Evolutionary conservation across 306 rosid genomes (phyloP).

Genomic region (Prinsepia uniflora): DNA sequence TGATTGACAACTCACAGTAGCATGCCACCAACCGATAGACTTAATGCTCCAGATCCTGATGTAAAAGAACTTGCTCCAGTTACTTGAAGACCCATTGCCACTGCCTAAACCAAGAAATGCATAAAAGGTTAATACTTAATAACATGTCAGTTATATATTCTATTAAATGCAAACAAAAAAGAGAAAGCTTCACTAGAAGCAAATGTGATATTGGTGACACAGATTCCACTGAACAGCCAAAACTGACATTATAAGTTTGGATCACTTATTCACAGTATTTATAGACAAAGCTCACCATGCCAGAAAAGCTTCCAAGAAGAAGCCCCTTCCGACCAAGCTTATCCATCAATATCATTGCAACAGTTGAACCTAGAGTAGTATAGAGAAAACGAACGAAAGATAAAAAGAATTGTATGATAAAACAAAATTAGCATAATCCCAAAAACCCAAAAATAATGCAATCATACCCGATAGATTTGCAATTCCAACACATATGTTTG

Average conservation of each 20-base stretch:
- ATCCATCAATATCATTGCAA: slow-evolving; percentile 82
- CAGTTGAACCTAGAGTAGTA: slow-evolving; percentile 54
- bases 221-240: slow-evolving; percentile 2
- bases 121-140: slow-evolving; percentile 20
- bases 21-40: slow-evolving; percentile 77
- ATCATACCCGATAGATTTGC: slow-evolving; percentile 61
- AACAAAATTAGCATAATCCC: slow-evolving; percentile 20
- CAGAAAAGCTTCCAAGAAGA: slow-evolving; percentile 75
- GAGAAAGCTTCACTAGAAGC: not conserved
- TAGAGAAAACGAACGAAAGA: slow-evolving; percentile 1
- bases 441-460: slow-evolving; percentile 13
- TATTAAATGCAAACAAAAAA: not conserved
- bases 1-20: slow-evolving; percentile 57
- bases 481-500: slow-evolving; percentile 62
- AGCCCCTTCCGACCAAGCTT: slow-evolving; percentile 80
- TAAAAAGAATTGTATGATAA: not conserved
- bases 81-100: slow-evolving; percentile 63
- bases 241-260: not conserved
- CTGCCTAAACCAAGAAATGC: slow-evolving; percentile 47
- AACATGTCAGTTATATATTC: slow-evolving; percentile 9
- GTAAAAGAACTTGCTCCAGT: slow-evolving; percentile 55
- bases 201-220: not conserved
- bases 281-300: slow-evolving; percentile 60
- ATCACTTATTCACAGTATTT: not conserved
- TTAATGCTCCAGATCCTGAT: slow-evolving; percentile 50